Evolutionary conservation across 371 early-diverging fungal genomes (phyloP).

Genomic region (Rhizomucor pusillus): DNA sequence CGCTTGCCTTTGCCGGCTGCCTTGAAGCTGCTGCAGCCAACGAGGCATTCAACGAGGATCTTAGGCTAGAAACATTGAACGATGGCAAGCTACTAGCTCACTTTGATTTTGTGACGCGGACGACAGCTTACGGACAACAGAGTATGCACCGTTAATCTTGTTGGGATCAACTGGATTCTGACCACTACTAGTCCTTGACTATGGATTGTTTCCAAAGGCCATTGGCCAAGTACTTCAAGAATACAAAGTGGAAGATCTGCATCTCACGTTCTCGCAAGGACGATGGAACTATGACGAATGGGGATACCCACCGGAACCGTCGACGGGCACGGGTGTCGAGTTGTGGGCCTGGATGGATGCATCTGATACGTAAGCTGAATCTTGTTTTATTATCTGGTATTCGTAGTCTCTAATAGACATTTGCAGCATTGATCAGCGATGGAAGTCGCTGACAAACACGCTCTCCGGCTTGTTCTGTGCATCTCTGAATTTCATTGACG

Average conservation of each 20-base stretch:
- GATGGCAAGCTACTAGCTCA: slow-evolving; percentile 81
- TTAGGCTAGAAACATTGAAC: slow-evolving; percentile 59
- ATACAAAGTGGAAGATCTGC: slow-evolving; percentile 74
- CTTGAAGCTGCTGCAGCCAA: no score
- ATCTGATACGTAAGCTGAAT: slow-evolving; percentile 35
- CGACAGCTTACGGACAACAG: slow-evolving; percentile 19
- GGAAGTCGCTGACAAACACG: slow-evolving; percentile 89
- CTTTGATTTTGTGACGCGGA: slow-evolving; percentile 68
- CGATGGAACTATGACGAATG: slow-evolving; percentile 80
- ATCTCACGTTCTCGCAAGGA: slow-evolving; percentile 89
- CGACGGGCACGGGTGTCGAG: slow-evolving; percentile 74
- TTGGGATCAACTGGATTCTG: neutral
- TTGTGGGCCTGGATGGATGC: slow-evolving; percentile 78
- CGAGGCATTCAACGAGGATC: slow-evolving; percentile 60
- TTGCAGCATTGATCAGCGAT: slow-evolving; percentile 63
- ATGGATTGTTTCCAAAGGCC: slow-evolving; percentile 78
- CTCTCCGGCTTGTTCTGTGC: slow-evolving; percentile 94
- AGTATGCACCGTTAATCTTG: neutral
- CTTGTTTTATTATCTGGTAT: neutral
- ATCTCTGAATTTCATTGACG: slow-evolving; percentile 90
- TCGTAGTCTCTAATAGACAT: neutral
- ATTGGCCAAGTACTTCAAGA: slow-evolving; percentile 82
- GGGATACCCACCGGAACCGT: slow-evolving; percentile 65
- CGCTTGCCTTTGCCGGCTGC: no score
- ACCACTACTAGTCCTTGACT: slow-evolving; percentile 56